Percentiles rank a stretch among this genome's conserved stretches.
These are phyloP conservation scores for Skeletonema menzelii DNA, from an alignment of 108 stramenopile species.

Conservation along the genomic window DNA sequence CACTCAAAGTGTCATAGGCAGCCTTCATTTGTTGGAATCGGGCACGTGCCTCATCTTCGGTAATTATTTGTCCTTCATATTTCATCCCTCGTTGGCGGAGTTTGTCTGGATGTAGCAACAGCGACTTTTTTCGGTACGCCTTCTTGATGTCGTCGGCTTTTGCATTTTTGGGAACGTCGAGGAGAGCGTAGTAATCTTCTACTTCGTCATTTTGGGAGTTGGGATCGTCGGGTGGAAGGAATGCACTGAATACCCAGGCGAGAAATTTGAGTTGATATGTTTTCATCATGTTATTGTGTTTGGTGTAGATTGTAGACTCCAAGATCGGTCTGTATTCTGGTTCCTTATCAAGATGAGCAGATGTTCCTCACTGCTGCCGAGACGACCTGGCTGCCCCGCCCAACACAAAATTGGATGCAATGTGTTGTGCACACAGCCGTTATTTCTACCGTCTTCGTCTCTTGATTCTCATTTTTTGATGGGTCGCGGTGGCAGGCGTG, in stretches of 20 bases:
- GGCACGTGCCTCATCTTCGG: slow-evolving; percentile 61
- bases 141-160: slow-evolving; percentile 74
- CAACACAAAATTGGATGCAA: too few species aligned
- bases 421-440: too few species aligned
- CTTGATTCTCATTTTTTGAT: too few species aligned
- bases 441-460: too few species aligned
- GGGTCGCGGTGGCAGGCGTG: too few species aligned
- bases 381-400: too few species aligned
- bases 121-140: slow-evolving; percentile 74
- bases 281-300: slow-evolving; percentile 27
- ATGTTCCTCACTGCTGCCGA: too few species aligned
- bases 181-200: slow-evolving; percentile 65
- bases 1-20: slow-evolving; percentile 64
- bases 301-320: too few species aligned
- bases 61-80: slow-evolving; percentile 34
- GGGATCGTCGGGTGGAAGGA: slow-evolving; percentile 62
- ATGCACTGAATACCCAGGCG: slow-evolving; percentile 61
- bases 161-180: slow-evolving; percentile 53
- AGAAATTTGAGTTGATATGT: slow-evolving; percentile 53
- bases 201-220: slow-evolving; percentile 20
- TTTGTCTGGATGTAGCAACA: slow-evolving; percentile 84
- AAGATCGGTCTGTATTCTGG: too few species aligned
- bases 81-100: slow-evolving; percentile 71
- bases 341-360: too few species aligned
- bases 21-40: slow-evolving; percentile 78